Percentiles rank a stretch among this genome's conserved stretches.
Evolutionary conservation across 176 grass and related monocot genomes (phyloP).

Genomic region (Triticum dicoccoides): DNA sequence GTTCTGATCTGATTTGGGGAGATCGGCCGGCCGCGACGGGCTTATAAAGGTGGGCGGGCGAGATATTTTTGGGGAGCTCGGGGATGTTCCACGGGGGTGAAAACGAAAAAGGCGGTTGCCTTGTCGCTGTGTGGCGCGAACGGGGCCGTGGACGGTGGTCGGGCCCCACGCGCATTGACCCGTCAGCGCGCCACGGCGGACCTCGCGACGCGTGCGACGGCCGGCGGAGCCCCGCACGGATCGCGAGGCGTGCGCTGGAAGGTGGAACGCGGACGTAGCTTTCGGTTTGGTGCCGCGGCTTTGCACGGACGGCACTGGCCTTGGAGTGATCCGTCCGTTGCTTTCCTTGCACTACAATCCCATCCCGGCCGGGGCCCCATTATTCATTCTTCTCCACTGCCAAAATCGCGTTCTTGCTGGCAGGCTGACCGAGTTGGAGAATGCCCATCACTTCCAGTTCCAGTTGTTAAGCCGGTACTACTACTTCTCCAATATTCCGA

Average conservation of each 20-base stretch:
- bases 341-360: conserved; percentile 54
- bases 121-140: conserved; percentile 35
- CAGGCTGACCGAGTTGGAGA: neutral
- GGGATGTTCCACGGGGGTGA: conserved; percentile 28
- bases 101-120: neutral
- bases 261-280: neutral
- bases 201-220: conserved; percentile 28
- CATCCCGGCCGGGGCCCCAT: neutral
- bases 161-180: conserved; percentile 60
- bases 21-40: neutral
- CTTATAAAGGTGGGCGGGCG: conserved; percentile 43
- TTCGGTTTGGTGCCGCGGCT: conserved; percentile 23
- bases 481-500: neutral
- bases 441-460: neutral
- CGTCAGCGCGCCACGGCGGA: conserved; percentile 3
- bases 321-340: conserved; percentile 17
- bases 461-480: neutral
- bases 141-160: conserved; percentile 35
- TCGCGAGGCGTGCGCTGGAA: conserved; percentile 18
- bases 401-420: neutral
- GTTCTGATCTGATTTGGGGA: conserved; percentile 41
- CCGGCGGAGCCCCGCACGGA: neutral
- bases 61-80: conserved; percentile 34
- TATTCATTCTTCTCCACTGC: neutral
- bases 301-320: conserved; percentile 32